These are phyloP conservation scores for Claviceps maximensis DNA, from an alignment of 2,329 filamentous ascomycete species.

Conservation along the genomic window DNA sequence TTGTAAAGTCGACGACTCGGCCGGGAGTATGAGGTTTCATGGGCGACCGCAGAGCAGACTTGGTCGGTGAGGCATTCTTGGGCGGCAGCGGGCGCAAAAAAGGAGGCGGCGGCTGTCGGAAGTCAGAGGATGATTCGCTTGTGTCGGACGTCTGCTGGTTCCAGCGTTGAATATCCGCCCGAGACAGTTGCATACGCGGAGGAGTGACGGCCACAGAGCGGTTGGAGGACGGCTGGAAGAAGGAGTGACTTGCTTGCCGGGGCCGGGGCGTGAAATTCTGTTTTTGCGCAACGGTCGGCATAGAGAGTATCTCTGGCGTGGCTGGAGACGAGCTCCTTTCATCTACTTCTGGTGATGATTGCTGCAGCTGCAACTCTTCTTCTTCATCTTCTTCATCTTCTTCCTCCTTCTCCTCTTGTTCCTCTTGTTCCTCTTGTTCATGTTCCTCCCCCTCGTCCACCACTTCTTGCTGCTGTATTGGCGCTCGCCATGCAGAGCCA, in stretches of 20 bases:
- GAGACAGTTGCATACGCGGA: slow-evolving; percentile 28
- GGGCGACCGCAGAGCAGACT: slow-evolving; percentile 44
- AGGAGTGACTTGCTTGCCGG: slow-evolving; percentile 20
- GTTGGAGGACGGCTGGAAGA: slow-evolving; percentile 25
- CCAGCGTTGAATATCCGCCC: slow-evolving; percentile 28
- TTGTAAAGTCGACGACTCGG: slow-evolving; percentile 44
- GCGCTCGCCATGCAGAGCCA: not conserved
- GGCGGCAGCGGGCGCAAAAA: slow-evolving; percentile 36
- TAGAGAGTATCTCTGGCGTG: slow-evolving; percentile 20
- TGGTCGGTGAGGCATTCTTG: slow-evolving; percentile 39
- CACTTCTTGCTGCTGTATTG: not conserved
- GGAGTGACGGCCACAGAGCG: slow-evolving; percentile 19
- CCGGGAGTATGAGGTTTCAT: slow-evolving; percentile 45
- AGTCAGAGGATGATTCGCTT: slow-evolving; percentile 24
- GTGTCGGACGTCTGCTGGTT: slow-evolving; percentile 26
- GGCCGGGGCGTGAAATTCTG: slow-evolving; percentile 34
- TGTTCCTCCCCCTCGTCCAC: not conserved
- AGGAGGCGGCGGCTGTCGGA: slow-evolving; percentile 16
- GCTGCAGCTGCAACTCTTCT: not conserved
- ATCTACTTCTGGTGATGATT: not conserved
- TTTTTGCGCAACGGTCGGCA: slow-evolving; percentile 31
- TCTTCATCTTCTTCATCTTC: not conserved
- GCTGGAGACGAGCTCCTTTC: slow-evolving; percentile 12
- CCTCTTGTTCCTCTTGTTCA: not conserved
- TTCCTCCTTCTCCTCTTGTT: not conserved